Percentiles rank a stretch among this genome's conserved stretches.
These are phyloP conservation scores for Hippophae gyantsensis DNA, from an alignment of 306 rosid genomes.

Conservation along the genomic window DNA sequence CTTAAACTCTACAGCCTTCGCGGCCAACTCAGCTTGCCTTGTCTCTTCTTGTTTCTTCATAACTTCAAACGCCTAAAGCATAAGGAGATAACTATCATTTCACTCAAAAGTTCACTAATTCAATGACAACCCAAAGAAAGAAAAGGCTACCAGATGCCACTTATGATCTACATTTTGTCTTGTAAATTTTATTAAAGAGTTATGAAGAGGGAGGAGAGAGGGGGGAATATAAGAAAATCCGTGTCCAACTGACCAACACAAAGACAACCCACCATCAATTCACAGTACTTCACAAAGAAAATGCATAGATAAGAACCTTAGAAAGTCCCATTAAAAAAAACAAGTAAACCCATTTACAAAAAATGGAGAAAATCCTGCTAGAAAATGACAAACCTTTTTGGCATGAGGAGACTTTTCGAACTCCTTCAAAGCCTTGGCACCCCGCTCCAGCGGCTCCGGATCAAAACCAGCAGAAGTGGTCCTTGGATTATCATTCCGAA, in stretches of 20 bases:
- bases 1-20: slow-evolving; percentile 65
- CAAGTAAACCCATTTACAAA: background rate
- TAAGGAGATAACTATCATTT: background rate
- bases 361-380: background rate
- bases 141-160: background rate
- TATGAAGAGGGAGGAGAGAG: background rate
- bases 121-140: background rate
- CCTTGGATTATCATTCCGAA: slow-evolving; percentile 73
- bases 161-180: background rate
- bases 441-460: slow-evolving; percentile 73
- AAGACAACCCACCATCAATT: no score
- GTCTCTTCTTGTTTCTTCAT: slow-evolving; percentile 76
- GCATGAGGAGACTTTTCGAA: slow-evolving; percentile 44
- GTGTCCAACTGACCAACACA: no score
- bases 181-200: background rate
- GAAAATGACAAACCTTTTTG: slow-evolving; percentile 44
- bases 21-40: slow-evolving; percentile 49
- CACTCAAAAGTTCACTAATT: slow-evolving; percentile 1
- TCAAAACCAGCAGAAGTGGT: slow-evolving; percentile 84
- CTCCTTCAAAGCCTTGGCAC: slow-evolving; percentile 46
- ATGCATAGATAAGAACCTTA: background rate
- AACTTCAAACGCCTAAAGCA: slow-evolving; percentile 48
- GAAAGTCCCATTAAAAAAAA: background rate
- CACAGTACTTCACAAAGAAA: no score
- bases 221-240: background rate